Evolutionary conservation across 192 early-diverging fungal genomes (phyloP), one percentile per base, ranked within the genome.

Genomic region (Funneliformis geosporum): DNA sequence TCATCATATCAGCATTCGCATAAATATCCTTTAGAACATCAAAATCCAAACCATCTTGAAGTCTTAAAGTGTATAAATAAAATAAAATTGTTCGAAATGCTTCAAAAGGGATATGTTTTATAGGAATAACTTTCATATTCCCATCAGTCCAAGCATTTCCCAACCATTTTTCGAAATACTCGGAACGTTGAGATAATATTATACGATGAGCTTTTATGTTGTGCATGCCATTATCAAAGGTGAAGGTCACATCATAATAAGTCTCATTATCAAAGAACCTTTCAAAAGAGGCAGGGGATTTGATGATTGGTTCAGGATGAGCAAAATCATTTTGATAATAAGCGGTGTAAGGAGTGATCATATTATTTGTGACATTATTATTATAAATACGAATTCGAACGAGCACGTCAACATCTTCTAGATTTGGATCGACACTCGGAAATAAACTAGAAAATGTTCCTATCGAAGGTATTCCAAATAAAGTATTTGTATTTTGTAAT

Each of bases 191-290:
- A 27, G 67, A 43, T 33, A 79, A 42, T 50, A 79, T 60, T 40
- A 79, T 42, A 38, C 77, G 66, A 70, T 79, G 77, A 69, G 77
- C 77, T 66, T 79, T 69, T 50, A 79, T 67, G 8, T 23, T 43
- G 42, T 21, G 39, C 28, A 42, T 69, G 16, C 47, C 77, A 68
- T n/a, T 6, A 70, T 70, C 67, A 70, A 79, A 79, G 14, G 55
- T 60, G 23, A 79, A 70, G 12, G n/a, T 47, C 1, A 79, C 66
- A 70, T 79, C 77, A 70, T n/a, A 68, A 60, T 40, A 79, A 62
- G 25, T 6, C 21, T 67, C 44, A 70, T 79, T 23, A 79, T 70
- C 60, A 39, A 70, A 79, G 23, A 69, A 66, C 39, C 38, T 47
- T 70, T 79, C 77, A 59, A 79, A 79, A 47, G 70, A 16, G 14